phyloP scores from a whole-genome alignment of 495 filamentous ascomycete species.

The Aspergillus leporis region DNA sequence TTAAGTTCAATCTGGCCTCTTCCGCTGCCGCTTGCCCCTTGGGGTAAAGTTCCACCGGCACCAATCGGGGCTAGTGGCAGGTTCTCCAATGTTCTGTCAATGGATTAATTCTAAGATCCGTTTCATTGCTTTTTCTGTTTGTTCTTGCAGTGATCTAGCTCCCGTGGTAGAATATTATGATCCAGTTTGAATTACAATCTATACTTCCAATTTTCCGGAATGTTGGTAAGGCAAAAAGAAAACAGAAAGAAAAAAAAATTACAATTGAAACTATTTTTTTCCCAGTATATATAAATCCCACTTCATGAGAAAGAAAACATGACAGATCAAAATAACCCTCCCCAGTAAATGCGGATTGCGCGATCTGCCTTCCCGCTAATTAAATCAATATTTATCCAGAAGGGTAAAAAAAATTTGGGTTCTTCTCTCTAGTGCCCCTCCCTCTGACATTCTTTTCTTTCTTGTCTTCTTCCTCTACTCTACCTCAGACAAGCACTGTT shows the following conservation, averaged over 20 bases:
- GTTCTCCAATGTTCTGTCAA: constrained; percentile 26
- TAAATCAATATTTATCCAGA: too few relatives aligned
- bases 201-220: too few relatives aligned
- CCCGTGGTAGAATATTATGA: neutral
- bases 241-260: too few relatives aligned
- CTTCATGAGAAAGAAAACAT: too few relatives aligned
- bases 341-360: neutral
- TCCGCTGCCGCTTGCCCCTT: constrained; percentile 26
- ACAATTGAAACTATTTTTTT: too few relatives aligned
- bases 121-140: constrained; percentile 3
- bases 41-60: constrained; percentile 23
- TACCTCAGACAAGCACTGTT: neutral
- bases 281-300: too few relatives aligned
- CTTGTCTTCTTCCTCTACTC: neutral
- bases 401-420: neutral
- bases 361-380: neutral
- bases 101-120: neutral
- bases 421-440: constrained; percentile 9
- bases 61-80: constrained; percentile 37
- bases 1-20: constrained; percentile 50
- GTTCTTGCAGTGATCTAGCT: neutral
- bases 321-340: too few relatives aligned
- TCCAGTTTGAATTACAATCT: neutral
- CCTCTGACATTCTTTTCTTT: constrained; percentile 10
- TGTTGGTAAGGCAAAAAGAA: too few relatives aligned